Conservation (phyloP, 306 rosid species). For the Trichosanthes cucumerina region DNA sequence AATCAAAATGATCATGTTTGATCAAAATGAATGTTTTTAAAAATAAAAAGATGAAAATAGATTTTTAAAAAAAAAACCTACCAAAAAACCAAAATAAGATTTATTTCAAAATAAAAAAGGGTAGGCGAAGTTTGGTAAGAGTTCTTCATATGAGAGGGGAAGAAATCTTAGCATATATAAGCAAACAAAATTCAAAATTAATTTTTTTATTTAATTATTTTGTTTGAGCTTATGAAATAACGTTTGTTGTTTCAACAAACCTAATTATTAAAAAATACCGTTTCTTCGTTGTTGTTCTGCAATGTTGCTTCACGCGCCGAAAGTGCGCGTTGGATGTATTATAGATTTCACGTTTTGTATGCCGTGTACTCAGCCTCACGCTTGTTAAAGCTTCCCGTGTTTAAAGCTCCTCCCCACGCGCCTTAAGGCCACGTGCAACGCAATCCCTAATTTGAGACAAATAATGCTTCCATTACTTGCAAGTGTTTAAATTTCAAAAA, state of each 20-base stretch:
- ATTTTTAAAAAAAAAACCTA: too few species aligned
- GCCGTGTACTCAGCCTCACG: not conserved
- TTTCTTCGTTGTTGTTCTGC: not conserved
- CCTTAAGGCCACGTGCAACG: not conserved
- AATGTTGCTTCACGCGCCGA: not conserved
- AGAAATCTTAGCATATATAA: too few species aligned
- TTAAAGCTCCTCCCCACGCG: not conserved
- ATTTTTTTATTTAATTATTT: too few species aligned
- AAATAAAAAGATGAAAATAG: too few species aligned
- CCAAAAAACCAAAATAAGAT: too few species aligned
- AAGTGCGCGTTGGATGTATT: not conserved
- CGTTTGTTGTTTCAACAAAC: not conserved
- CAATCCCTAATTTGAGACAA: too few species aligned
- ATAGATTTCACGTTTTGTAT: not conserved
- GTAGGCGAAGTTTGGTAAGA: slow-evolving; percentile 25
- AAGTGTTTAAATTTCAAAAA: too few species aligned
- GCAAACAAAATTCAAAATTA: too few species aligned
- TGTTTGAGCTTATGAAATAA: not conserved
- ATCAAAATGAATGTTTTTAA: too few species aligned
- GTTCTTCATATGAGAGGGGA: not conserved
- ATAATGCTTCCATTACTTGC: too few species aligned
- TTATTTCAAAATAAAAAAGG: not conserved
- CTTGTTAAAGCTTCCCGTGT: not conserved
- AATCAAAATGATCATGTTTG: too few species aligned
- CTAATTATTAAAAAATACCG: not conserved